Evolutionary conservation across 1,284 basidiomycete species (phyloP).

Genomic region (Cutaneotrichosporon cutaneum): DNA sequence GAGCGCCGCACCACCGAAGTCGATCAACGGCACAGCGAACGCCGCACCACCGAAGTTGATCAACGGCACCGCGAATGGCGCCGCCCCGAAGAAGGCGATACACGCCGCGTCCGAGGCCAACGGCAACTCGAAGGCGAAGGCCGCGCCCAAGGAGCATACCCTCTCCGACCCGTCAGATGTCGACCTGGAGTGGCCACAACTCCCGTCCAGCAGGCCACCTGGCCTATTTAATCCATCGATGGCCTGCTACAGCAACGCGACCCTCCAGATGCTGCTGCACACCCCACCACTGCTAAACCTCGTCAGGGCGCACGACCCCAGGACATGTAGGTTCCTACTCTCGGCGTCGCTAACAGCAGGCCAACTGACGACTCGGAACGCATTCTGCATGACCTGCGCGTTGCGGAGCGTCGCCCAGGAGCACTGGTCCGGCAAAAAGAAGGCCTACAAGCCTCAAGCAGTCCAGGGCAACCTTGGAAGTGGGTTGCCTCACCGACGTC

Average conservation of each 20-base stretch:
- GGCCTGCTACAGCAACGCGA: slow-evolving; percentile 96
- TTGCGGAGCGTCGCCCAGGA: slow-evolving; percentile 53
- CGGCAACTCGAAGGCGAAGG: not conserved
- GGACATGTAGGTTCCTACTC: slow-evolving; percentile 42
- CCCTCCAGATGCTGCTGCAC: slow-evolving; percentile 89
- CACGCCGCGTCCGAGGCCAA: slow-evolving; percentile 11
- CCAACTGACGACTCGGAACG: slow-evolving; percentile 26
- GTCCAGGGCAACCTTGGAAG: slow-evolving; percentile 69
- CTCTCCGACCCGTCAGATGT: slow-evolving; percentile 11
- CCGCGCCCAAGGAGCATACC: not conserved
- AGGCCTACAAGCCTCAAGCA: slow-evolving; percentile 58
- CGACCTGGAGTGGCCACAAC: slow-evolving; percentile 38
- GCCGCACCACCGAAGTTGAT: too few species aligned
- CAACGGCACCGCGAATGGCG: too few species aligned
- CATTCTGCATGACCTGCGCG: slow-evolving; percentile 76
- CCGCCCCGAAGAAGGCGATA: too few species aligned
- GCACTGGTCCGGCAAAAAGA: slow-evolving; percentile 35
- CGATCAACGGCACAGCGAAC: too few species aligned
- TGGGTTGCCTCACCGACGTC: slow-evolving; percentile 52
- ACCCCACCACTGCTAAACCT: slow-evolving; percentile 83
- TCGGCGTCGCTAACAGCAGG: slow-evolving; percentile 12
- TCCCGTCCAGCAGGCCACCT: slow-evolving; percentile 27
- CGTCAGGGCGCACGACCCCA: slow-evolving; percentile 60
- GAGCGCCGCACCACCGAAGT: too few species aligned
- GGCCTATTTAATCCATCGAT: slow-evolving; percentile 92